Evolutionary conservation across 2,329 filamentous ascomycete species (phyloP).

Genomic region (Calonectria leucothoes): DNA sequence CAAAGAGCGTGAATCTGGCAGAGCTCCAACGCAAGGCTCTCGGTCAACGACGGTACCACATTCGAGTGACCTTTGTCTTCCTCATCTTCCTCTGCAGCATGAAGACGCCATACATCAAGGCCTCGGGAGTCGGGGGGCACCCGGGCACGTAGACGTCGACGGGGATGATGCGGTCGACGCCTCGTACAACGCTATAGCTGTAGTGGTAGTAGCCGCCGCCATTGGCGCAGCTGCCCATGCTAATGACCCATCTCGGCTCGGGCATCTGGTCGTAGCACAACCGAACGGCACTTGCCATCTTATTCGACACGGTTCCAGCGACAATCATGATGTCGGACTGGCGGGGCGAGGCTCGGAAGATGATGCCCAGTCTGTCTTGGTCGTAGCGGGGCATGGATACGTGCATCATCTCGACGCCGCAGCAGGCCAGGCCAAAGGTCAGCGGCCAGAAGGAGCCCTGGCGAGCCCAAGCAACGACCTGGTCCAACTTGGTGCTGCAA

Average conservation of each 20-base stretch:
- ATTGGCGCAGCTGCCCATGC: slow-evolving; percentile 78
- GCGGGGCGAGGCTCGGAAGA: slow-evolving; percentile 74
- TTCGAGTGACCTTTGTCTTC: slow-evolving; percentile 56
- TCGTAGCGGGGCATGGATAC: slow-evolving; percentile 72
- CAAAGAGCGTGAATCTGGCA: neutral
- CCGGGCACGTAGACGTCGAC: slow-evolving; percentile 78
- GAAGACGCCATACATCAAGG: slow-evolving; percentile 68
- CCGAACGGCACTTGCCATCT: slow-evolving; percentile 73
- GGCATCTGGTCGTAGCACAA: slow-evolving; percentile 78
- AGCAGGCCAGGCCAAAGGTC: slow-evolving; percentile 72
- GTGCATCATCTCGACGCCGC: slow-evolving; percentile 74
- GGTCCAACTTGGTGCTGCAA: slow-evolving; percentile 63
- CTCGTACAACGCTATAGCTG: slow-evolving; percentile 74
- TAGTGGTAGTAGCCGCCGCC: slow-evolving; percentile 82
- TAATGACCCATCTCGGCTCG: slow-evolving; percentile 72
- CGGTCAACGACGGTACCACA: slow-evolving; percentile 58
- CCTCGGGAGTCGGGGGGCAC: slow-evolving; percentile 64
- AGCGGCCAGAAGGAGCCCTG: slow-evolving; percentile 71
- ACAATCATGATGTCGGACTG: slow-evolving; percentile 76
- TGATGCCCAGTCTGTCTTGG: slow-evolving; percentile 72
- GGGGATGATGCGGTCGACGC: slow-evolving; percentile 74
- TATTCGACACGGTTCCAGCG: slow-evolving; percentile 75
- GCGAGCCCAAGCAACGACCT: slow-evolving; percentile 68
- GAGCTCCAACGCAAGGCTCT: neutral
- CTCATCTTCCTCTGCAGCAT: slow-evolving; percentile 78